A percentile compares a stretch with the other conserved stretches of the same genome.
Conservation (phyloP, 225 moss, liverwort and hornwort genomes). For the Polytrichum formosum region DNA sequence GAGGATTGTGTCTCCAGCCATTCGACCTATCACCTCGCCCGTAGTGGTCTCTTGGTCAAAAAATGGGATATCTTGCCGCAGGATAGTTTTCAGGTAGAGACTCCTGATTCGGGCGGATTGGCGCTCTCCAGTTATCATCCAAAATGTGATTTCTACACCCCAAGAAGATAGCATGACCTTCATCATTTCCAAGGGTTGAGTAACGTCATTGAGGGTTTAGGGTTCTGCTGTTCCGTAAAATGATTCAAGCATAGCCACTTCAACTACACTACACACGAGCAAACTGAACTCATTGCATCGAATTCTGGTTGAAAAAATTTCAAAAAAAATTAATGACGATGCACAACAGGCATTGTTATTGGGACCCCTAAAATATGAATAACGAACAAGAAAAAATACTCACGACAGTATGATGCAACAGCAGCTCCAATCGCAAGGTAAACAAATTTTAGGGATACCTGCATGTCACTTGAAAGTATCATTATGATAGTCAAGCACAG, state of each 20-base stretch:
- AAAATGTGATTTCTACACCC: conserved; percentile 72
- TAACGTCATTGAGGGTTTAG: too few relatives aligned
- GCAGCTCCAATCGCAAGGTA: conserved; percentile 48
- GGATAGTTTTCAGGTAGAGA: conserved; percentile 67
- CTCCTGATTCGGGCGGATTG: conserved; percentile 85
- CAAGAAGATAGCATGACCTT: background rate
- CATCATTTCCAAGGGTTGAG: too few relatives aligned
- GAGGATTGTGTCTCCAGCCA: conserved; percentile 87
- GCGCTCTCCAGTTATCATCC: conserved; percentile 81
- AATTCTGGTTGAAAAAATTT: background rate
- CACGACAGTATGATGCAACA: conserved; percentile 49
- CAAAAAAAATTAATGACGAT: background rate
- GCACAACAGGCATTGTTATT: background rate
- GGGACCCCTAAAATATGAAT: too few relatives aligned
- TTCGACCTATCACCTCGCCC: conserved; percentile 85
- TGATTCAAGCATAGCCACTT: background rate
- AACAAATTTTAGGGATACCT: conserved; percentile 53
- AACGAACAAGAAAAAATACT: conserved; percentile 5
- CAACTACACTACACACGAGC: background rate
- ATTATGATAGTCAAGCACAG: background rate
- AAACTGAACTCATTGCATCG: too few relatives aligned
- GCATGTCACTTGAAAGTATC: conserved; percentile 9
- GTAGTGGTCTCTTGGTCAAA: conserved; percentile 87
- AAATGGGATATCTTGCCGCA: conserved; percentile 83
- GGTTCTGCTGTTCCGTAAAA: background rate